phyloP scores from a whole-genome alignment of 2,329 filamentous ascomycete genomes.

The Byssochlamys sp. region DNA sequence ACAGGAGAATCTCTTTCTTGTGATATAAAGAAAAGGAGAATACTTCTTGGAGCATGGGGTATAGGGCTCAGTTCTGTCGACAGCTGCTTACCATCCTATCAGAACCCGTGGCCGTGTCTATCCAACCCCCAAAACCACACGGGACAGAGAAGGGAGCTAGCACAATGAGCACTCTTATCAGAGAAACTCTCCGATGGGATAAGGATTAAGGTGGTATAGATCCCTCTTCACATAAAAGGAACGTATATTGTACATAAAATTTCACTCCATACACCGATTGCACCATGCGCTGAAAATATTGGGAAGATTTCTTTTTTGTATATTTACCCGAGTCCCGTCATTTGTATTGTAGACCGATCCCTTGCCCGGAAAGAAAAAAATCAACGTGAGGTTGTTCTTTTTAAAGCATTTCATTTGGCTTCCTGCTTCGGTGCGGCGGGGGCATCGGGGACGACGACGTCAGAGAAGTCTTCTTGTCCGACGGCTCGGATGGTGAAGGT shows the following conservation, averaged over 20 bases:
- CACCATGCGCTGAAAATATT: neutral
- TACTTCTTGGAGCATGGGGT: too few relatives aligned
- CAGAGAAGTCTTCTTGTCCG: conserved; percentile 92
- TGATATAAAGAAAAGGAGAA: too few relatives aligned
- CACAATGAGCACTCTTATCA: neutral
- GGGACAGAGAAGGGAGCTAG: neutral
- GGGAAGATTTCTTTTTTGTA: neutral
- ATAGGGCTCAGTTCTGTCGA: too few relatives aligned
- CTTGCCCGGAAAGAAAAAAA: neutral
- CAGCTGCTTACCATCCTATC: too few relatives aligned
- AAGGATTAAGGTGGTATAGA: neutral
- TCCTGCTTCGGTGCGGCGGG: conserved; percentile 35
- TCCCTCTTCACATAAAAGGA: neutral
- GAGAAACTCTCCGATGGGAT: too few relatives aligned
- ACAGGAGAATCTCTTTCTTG: too few relatives aligned
- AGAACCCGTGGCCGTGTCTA: too few relatives aligned
- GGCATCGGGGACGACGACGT: conserved; percentile 77
- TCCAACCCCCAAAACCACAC: too few relatives aligned
- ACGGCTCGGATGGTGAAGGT: conserved; percentile 70
- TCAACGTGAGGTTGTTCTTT: neutral
- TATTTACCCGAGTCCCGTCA: neutral
- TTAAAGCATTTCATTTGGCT: conserved; percentile 15
- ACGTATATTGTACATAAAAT: neutral
- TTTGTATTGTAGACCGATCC: neutral
- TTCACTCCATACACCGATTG: neutral